Evolutionary conservation across 306 rosid species (phyloP).

Genomic region (Alnus glutinosa): DNA sequence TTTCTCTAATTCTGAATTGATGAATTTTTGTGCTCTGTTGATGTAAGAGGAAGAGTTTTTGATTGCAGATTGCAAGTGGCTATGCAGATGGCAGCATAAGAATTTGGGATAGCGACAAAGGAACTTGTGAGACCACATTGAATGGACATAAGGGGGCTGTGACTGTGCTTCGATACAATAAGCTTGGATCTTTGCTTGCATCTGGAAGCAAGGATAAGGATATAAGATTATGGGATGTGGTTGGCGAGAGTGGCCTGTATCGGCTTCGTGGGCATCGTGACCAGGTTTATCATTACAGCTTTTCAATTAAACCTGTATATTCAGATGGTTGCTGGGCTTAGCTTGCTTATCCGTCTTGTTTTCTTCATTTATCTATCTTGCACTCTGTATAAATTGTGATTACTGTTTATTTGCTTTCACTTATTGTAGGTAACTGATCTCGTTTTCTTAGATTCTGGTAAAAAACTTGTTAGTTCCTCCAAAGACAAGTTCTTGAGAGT

Average conservation of each 20-base stretch:
- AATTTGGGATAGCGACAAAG: slow-evolving; percentile 79
- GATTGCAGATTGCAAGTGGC: slow-evolving; percentile 74
- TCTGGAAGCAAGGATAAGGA: slow-evolving; percentile 95
- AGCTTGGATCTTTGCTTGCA: slow-evolving; percentile 74
- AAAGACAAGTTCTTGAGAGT: slow-evolving; percentile 94
- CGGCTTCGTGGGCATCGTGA: slow-evolving; percentile 91
- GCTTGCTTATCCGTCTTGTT: not conserved
- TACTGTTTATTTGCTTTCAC: slow-evolving; percentile 21
- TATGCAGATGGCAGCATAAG: slow-evolving; percentile 85
- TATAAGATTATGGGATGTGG: slow-evolving; percentile 82
- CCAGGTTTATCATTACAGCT: slow-evolving; percentile 50
- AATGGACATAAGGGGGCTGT: slow-evolving; percentile 96
- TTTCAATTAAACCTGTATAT: not conserved
- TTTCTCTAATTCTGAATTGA: not conserved
- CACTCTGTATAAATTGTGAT: not conserved
- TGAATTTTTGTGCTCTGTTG: not conserved
- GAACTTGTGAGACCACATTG: slow-evolving; percentile 77
- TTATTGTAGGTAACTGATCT: slow-evolving; percentile 80
- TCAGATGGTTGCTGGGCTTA: not conserved
- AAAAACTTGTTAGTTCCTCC: slow-evolving; percentile 82
- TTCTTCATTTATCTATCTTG: not conserved
- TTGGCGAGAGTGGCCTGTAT: slow-evolving; percentile 85
- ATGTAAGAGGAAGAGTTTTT: slow-evolving; percentile 8
- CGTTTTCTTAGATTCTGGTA: slow-evolving; percentile 70
- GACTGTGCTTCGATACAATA: slow-evolving; percentile 69